phyloP scores from a whole-genome alignment of 192 early-diverging fungal species.

The Entomortierella lignicola region DNA sequence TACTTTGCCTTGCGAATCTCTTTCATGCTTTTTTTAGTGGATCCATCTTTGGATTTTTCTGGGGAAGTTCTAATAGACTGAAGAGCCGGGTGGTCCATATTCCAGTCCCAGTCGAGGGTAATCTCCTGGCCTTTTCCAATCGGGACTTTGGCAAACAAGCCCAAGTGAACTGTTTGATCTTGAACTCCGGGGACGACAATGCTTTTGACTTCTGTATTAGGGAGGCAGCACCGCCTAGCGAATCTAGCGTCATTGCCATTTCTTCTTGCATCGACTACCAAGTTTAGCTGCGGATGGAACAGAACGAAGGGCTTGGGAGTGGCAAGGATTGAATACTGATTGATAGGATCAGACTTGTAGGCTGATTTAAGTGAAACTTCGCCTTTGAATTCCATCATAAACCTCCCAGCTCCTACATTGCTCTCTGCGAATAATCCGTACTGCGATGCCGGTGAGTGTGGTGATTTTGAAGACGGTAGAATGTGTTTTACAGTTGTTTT shows the following conservation, averaged over 20 bases:
- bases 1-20: conserved; percentile 44
- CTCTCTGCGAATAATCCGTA: conserved; percentile 75
- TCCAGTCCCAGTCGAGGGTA: conserved; percentile 80
- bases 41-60: conserved; percentile 35
- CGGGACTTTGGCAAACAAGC: conserved; percentile 68
- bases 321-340: conserved; percentile 73
- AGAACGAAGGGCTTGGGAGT: conserved; percentile 72
- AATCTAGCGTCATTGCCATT: conserved; percentile 78
- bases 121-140: conserved; percentile 75
- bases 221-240: conserved; percentile 71
- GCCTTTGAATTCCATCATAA: conserved; percentile 85
- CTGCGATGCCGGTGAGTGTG: conserved; percentile 37
- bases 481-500: conserved; percentile 57
- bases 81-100: conserved; percentile 58
- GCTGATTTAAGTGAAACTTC: conserved; percentile 72
- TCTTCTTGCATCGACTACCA: conserved; percentile 77
- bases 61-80: conserved; percentile 32
- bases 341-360: conserved; percentile 73
- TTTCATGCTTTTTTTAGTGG: conserved; percentile 26
- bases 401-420: conserved; percentile 63
- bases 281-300: conserved; percentile 72
- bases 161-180: conserved; percentile 69
- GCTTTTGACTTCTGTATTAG: conserved; percentile 73
- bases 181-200: conserved; percentile 64
- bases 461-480: conserved; percentile 18